Percentiles rank a stretch among this genome's conserved stretches.
Evolutionary conservation across 192 early-diverging fungal genomes (phyloP).

Genomic region (Chytriomyces sp.): DNA sequence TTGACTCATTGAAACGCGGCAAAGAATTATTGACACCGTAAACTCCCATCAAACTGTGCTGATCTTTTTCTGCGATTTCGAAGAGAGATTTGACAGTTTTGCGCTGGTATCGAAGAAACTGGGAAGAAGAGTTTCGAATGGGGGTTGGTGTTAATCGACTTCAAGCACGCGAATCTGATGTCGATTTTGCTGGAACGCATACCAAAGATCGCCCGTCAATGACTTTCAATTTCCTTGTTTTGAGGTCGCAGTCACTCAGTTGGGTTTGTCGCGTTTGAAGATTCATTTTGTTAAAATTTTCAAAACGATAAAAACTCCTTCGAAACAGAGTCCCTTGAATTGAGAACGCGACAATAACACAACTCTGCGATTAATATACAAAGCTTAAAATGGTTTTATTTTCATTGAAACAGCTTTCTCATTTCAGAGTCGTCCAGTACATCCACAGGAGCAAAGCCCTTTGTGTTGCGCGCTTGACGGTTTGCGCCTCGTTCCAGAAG

Average conservation of each 20-base stretch:
- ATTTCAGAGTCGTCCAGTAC: slow-evolving; percentile 54
- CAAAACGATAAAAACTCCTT: background rate
- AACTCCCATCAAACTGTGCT: too few relatives aligned
- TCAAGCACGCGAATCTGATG: too few relatives aligned
- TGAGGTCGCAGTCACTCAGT: background rate
- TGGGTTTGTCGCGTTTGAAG: background rate
- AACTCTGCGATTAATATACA: too few relatives aligned
- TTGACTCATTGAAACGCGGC: too few relatives aligned
- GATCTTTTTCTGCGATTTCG: background rate
- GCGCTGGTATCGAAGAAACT: background rate
- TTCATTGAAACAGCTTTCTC: slow-evolving; percentile 40
- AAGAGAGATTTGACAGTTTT: background rate
- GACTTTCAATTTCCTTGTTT: background rate
- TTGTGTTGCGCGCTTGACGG: slow-evolving; percentile 57
- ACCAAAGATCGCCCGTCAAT: background rate
- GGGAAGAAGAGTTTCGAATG: background rate
- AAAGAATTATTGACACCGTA: too few relatives aligned
- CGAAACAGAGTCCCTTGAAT: too few relatives aligned
- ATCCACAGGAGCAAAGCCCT: slow-evolving; percentile 69
- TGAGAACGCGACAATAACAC: too few relatives aligned
- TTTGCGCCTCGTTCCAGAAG: slow-evolving; percentile 72
- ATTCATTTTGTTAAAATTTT: background rate
- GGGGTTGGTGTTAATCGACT: background rate
- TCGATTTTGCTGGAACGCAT: background rate
- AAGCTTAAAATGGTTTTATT: background rate